Evolutionary conservation across 352 stramenopile species (phyloP), one percentile per base, ranked within the genome.

Genomic region (Lagenidium giganteum): DNA sequence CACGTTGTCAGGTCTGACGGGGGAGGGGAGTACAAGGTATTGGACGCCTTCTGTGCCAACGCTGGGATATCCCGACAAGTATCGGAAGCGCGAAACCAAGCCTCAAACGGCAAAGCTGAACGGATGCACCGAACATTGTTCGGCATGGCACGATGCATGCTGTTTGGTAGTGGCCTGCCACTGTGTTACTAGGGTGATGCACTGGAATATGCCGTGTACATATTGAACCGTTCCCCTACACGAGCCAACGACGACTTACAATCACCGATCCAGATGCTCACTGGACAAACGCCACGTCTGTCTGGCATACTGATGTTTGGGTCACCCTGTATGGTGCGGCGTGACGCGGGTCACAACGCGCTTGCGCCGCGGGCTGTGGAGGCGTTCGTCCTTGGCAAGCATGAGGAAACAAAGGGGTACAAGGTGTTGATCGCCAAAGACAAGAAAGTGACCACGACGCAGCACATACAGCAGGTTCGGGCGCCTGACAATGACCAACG

Each of bases 21-120:
- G 0, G 46, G 51, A 0, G 36, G 51, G 0, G 40, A 66, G 18
- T 66, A 54, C 16, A 3, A 34, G 17, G 47, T 45, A 11, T 25
- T 54, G 1, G 44, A 57, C 8, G 21, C 54, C 0, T 58, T 62
- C 12, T 62, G 57, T 22, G 51, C 53, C 16, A 13, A 21, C 1
- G 54, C 40, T 0, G 46, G 51, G 1, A 32, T 62, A 0, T 18
- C 20, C 0, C 20, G 56, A 4, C 40, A 65, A 54, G 27, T 2
- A 42, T 34, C n/a, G n/a, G 40, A 65, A n/a, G 46, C 45, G 1
- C 8, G 22, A 0, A 62, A 62, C 7, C 42, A 61, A 8, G 40
- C 51, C 0, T 42, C 25, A 4, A 66, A 62, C 12, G 46, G 57
- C 0, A 62, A 66, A 23, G 45, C 42, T 3, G 51, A 59, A 3